Conservation (phyloP, 2,329 filamentous ascomycete genomes). For the Hymenoscyphus scutula region DNA sequence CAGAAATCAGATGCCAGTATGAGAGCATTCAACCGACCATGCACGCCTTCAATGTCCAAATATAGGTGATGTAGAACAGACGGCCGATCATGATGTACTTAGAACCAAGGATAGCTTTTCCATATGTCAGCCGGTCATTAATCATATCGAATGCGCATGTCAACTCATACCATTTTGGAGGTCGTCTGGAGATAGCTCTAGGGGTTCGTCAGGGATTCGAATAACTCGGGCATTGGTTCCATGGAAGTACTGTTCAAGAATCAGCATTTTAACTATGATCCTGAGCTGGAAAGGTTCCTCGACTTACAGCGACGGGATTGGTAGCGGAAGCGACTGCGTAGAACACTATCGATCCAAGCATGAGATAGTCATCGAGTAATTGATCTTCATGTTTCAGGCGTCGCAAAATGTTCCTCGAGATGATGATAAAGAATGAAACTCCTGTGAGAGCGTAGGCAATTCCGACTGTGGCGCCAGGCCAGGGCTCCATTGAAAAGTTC, state of each 20-base stretch:
- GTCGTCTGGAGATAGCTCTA: constrained; percentile 9
- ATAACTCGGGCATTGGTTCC: constrained; percentile 17
- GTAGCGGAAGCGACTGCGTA: constrained; percentile 19
- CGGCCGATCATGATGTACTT: constrained; percentile 22
- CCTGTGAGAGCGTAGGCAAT: constrained; percentile 22
- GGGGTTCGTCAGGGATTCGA: constrained; percentile 7
- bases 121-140: background rate
- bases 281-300: background rate
- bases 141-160: background rate
- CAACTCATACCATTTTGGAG: background rate
- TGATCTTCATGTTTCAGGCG: constrained; percentile 25
- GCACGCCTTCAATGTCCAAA: constrained; percentile 31
- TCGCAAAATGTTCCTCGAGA: constrained; percentile 22
- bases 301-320: constrained; percentile 14
- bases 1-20: constrained; percentile 5
- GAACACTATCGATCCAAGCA: constrained; percentile 19
- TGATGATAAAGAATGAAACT: constrained; percentile 23
- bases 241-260: constrained; percentile 17
- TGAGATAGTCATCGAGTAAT: constrained; percentile 27
- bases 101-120: constrained; percentile 22
- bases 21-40: constrained; percentile 20
- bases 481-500: constrained; percentile 5
- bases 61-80: constrained; percentile 24
- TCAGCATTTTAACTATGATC: background rate
- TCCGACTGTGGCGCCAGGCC: constrained; percentile 13